These are phyloP conservation scores for Coprinellus micaceus DNA, from an alignment of 768 basidiomycete genomes.

Conservation along the genomic window DNA sequence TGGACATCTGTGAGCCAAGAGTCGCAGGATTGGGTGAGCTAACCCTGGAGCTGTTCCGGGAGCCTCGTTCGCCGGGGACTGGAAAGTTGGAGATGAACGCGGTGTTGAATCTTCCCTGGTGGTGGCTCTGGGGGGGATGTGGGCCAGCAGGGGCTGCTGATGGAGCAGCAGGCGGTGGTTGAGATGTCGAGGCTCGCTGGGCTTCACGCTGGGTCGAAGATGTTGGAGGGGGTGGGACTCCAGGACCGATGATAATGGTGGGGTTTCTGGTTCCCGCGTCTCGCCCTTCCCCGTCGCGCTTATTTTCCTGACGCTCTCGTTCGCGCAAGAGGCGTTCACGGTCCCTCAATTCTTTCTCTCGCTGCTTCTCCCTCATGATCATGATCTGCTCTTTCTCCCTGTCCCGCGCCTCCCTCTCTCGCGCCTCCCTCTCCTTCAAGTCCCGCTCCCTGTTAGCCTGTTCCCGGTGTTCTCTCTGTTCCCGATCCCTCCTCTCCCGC, in stretches of 20 bases:
- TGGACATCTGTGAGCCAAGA: conserved; percentile 2
- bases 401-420: conserved; percentile 2
- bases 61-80: not conserved
- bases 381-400: conserved; percentile 1
- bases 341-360: not conserved
- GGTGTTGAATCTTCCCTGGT: conserved; percentile 9
- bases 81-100: conserved; percentile 10
- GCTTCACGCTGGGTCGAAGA: not conserved
- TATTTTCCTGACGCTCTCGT: not conserved
- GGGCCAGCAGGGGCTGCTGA: conserved; percentile 5
- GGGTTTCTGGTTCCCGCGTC: not conserved
- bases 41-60: conserved; percentile 1
- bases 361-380: not conserved
- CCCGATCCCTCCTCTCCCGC: not conserved
- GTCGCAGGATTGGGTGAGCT: conserved; percentile 5
- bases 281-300: not conserved
- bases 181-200: not conserved
- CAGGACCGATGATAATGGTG: conserved; percentile 6
- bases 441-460: not conserved
- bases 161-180: not conserved
- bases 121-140: conserved; percentile 13
- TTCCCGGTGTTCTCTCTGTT: not conserved
- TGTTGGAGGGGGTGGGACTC: conserved; percentile 4
- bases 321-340: too few relatives aligned
- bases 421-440: not conserved